Conservation (phyloP, 192 early-diverging fungal species). For the Linnemannia schmuckeri region DNA sequence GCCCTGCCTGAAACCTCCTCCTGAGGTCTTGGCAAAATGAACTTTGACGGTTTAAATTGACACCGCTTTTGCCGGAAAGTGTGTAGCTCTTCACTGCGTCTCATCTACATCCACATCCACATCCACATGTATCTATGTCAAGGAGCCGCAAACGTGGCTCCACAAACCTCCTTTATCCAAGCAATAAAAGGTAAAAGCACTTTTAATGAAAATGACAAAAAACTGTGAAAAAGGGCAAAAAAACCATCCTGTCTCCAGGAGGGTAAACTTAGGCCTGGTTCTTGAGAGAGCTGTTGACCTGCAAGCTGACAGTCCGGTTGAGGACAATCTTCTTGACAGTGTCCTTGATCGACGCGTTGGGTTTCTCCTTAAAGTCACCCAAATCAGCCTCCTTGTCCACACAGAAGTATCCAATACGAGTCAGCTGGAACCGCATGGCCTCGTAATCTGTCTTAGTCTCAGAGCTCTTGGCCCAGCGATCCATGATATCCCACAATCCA, state of each 20-base stretch:
- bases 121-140: too few species aligned
- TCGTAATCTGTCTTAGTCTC: constrained; percentile 76
- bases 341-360: constrained; percentile 29
- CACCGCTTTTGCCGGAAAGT: too few species aligned
- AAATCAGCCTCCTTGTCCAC: constrained; percentile 91
- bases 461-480: constrained; percentile 66
- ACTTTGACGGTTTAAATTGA: too few species aligned
- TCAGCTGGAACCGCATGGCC: constrained; percentile 92
- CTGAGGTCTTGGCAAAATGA: not conserved
- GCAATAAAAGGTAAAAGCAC: not conserved
- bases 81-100: too few species aligned
- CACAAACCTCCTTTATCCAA: not conserved
- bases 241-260: not conserved
- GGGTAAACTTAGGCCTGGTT: constrained; percentile 14
- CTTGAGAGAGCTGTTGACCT: constrained; percentile 48
- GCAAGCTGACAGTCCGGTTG: constrained; percentile 46
- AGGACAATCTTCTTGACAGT: constrained; percentile 42
- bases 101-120: too few species aligned
- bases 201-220: not conserved
- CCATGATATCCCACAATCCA: constrained; percentile 80
- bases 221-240: not conserved
- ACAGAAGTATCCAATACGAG: constrained; percentile 98
- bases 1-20: not conserved
- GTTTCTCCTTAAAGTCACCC: constrained; percentile 71
- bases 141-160: not conserved